phyloP scores from a whole-genome alignment of 2,329 filamentous ascomycete species.

The Apiospora phragmitis region DNA sequence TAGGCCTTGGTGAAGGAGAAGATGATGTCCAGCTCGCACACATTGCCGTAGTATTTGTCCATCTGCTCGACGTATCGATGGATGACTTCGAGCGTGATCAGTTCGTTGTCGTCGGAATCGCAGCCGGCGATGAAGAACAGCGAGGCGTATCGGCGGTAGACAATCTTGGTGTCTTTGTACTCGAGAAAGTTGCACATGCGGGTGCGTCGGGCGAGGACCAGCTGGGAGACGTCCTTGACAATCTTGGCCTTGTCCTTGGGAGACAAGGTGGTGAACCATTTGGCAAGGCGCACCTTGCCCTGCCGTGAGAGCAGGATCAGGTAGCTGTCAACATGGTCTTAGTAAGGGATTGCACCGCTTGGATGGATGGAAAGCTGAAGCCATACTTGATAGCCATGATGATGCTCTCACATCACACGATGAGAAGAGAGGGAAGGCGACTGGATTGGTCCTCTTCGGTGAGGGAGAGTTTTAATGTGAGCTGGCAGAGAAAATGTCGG shows the following conservation, averaged over 20 bases:
- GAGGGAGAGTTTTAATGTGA: conserved; percentile 12
- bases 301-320: conserved; percentile 96
- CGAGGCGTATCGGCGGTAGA: conserved; percentile 97
- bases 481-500: conserved; percentile 12
- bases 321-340: conserved; percentile 63
- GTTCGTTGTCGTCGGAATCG: conserved; percentile 94
- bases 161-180: conserved; percentile 99
- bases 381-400: conserved; percentile 55
- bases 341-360: conserved; percentile 15
- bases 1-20: conserved; percentile 99
- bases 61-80: conserved; percentile 99
- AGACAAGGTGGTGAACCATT: conserved; percentile 98
- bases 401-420: conserved; percentile 29
- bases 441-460: conserved; percentile 16
- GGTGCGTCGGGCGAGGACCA: conserved; percentile 91
- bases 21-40: conserved; percentile 99
- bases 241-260: conserved; percentile 99
- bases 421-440: conserved; percentile 13
- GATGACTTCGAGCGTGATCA: conserved; percentile 97
- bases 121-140: conserved; percentile 99
- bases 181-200: conserved; percentile 99
- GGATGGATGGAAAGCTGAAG: conserved; percentile 10
- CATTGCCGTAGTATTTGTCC: conserved; percentile 99
- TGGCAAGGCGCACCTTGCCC: conserved; percentile 99
- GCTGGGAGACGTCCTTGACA: conserved; percentile 98